These are phyloP conservation scores for Ogataea neopini DNA, from an alignment of 805 yeast genomes.

Conservation along the genomic window DNA sequence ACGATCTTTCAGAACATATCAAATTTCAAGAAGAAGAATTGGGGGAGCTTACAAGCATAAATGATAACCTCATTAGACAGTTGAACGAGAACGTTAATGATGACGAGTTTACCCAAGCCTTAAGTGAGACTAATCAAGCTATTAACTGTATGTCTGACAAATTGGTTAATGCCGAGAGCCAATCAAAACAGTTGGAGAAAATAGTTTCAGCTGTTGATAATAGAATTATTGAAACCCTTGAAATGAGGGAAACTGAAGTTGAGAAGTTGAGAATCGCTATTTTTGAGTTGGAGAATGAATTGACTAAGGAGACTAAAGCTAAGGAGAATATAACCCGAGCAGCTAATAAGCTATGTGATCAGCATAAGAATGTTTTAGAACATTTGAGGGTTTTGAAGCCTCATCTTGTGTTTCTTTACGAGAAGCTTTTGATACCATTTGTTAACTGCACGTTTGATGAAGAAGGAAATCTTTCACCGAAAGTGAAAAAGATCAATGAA, in stretches of 20 bases:
- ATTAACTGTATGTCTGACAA: too few relatives aligned
- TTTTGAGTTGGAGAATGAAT: not conserved
- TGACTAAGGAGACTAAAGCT: not conserved
- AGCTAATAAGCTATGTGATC: not conserved
- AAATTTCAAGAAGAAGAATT: not conserved
- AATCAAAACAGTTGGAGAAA: not conserved
- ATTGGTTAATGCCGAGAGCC: not conserved
- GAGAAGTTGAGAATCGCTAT: not conserved
- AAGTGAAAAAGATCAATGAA: slow-evolving; percentile 6
- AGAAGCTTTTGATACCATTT: slow-evolving; percentile 20
- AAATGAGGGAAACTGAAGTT: not conserved
- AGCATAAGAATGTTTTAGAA: not conserved
- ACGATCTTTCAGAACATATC: not conserved
- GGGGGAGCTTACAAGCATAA: too few relatives aligned
- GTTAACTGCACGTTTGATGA: slow-evolving; percentile 11
- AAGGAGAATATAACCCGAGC: not conserved
- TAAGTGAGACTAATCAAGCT: too few relatives aligned
- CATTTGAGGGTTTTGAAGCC: slow-evolving; percentile 9
- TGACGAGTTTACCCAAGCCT: not conserved
- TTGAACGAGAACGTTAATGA: too few relatives aligned
- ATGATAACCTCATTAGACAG: too few relatives aligned
- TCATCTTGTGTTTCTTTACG: slow-evolving; percentile 13
- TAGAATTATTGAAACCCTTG: not conserved
- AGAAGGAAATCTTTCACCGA: not conserved
- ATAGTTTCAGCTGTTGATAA: not conserved